These are phyloP conservation scores for Trypanosoma brucei DNA, from an alignment of 208 protist genomes.

Conservation along the genomic window DNA sequence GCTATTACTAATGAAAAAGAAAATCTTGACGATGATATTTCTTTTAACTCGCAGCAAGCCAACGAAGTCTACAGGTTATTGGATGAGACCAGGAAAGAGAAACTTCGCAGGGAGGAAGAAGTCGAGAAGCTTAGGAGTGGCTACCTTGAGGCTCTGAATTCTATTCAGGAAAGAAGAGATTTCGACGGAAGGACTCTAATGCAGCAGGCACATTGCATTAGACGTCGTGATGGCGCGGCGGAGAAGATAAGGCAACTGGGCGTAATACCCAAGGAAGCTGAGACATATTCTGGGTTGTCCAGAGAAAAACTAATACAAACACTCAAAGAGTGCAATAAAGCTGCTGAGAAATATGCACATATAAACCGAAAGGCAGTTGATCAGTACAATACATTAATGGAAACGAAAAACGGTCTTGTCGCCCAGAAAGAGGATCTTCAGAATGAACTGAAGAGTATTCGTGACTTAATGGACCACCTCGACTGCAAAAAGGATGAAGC, in stretches of 20 bases:
- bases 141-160: slow-evolving; percentile 28
- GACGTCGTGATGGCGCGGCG: slow-evolving; percentile 81
- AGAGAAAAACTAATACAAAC: slow-evolving; percentile 79
- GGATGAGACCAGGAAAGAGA: slow-evolving; percentile 39
- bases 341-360: slow-evolving; percentile 89
- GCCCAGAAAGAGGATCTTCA: slow-evolving; percentile 78
- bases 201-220: slow-evolving; percentile 61
- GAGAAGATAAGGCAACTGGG: slow-evolving; percentile 92
- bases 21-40: slow-evolving; percentile 50
- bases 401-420: slow-evolving; percentile 82
- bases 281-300: slow-evolving; percentile 40
- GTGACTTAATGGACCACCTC: slow-evolving; percentile 92
- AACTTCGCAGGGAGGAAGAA: slow-evolving; percentile 35
- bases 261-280: slow-evolving; percentile 61
- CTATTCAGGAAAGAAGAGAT: slow-evolving; percentile 59
- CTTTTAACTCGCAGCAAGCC: slow-evolving; percentile 41
- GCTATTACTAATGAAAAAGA: slow-evolving; percentile 34
- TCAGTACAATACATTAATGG: slow-evolving; percentile 92
- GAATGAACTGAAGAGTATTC: slow-evolving; percentile 86
- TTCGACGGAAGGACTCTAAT: slow-evolving; percentile 50
- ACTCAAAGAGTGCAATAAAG: slow-evolving; percentile 70
- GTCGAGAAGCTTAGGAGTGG: slow-evolving; percentile 42
- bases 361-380: slow-evolving; percentile 99
- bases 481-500: slow-evolving; percentile 97
- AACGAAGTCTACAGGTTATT: slow-evolving; percentile 33